Conservation (phyloP, 345 rosid species). For the Syzygium grande region DNA sequence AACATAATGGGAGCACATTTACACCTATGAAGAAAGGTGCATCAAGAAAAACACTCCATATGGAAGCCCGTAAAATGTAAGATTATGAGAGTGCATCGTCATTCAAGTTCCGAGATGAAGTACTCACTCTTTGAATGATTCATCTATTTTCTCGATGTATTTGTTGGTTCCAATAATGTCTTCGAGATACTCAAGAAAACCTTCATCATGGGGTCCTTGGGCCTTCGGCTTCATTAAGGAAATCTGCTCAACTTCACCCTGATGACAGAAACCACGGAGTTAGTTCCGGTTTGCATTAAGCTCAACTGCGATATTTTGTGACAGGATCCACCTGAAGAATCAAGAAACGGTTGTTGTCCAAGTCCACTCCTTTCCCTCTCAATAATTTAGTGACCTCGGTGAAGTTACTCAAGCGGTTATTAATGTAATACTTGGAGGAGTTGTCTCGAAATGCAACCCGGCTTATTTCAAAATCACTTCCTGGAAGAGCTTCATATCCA, state of each 20-base stretch:
- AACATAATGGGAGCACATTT: neutral
- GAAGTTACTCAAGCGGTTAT: conserved; percentile 75
- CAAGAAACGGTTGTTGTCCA: conserved; percentile 96
- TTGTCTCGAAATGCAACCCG: conserved; percentile 92
- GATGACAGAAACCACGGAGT: conserved; percentile 12
- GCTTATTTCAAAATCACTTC: conserved; percentile 84
- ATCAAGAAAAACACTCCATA: neutral
- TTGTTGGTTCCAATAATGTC: conserved; percentile 94
- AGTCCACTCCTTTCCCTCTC: conserved; percentile 95
- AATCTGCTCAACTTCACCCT: conserved; percentile 99
- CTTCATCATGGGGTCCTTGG: conserved; percentile 98
- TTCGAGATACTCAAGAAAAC: conserved; percentile 93
- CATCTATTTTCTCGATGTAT: conserved; percentile 90
- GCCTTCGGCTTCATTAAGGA: conserved; percentile 97
- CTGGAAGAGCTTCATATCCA: conserved; percentile 69
- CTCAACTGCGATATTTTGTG: neutral
- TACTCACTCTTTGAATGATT: conserved; percentile 71
- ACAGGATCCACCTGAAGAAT: conserved; percentile 72
- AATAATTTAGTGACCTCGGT: conserved; percentile 87
- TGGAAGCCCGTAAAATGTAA: neutral
- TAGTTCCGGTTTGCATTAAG: neutral
- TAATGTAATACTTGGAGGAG: conserved; percentile 89
- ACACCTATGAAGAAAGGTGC: neutral
- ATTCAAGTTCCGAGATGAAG: neutral
- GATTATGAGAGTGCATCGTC: neutral